phyloP scores from a whole-genome alignment of 1,139 yeast genomes.

The Debaryomycetaceae sp. region DNA sequence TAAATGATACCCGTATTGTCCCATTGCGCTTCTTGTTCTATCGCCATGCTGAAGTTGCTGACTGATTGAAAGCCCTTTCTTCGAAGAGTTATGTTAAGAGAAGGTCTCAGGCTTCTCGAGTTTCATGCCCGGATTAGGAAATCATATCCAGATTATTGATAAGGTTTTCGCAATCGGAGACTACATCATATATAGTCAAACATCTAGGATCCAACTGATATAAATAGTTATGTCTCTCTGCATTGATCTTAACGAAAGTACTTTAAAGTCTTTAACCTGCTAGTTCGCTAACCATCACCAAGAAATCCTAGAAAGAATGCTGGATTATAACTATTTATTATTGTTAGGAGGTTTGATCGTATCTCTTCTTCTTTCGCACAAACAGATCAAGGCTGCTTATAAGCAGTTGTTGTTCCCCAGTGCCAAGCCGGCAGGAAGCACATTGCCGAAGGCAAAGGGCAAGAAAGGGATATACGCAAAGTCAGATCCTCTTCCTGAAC shows the following conservation, averaged over 20 bases:
- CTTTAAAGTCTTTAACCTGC: background rate
- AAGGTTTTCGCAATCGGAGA: conserved; percentile 7
- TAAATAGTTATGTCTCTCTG: background rate
- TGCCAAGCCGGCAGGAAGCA: background rate
- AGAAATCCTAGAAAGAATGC: background rate
- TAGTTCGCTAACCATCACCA: background rate
- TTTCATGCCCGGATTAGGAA: conserved; percentile 6
- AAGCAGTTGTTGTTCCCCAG: conserved; percentile 1
- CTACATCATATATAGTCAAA: background rate
- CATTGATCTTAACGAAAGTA: background rate
- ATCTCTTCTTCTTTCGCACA: conserved; percentile 13
- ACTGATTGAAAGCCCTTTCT: background rate
- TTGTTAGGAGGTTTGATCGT: conserved; percentile 11
- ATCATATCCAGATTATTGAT: conserved; percentile 8
- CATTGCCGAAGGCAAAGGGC: conserved; percentile 9
- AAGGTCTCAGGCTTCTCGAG: background rate
- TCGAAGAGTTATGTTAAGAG: background rate
- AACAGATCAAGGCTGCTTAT: conserved; percentile 9
- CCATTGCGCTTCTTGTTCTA: too few relatives aligned
- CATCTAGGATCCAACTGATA: background rate
- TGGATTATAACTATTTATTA: conserved; percentile 8
- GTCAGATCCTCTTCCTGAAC: conserved; percentile 34
- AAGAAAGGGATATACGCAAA: conserved; percentile 9
- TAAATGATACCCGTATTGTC: background rate
- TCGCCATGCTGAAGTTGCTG: background rate